phyloP scores from a whole-genome alignment of 768 basidiomycete species.

The Phlegmacium glaucopus region DNA sequence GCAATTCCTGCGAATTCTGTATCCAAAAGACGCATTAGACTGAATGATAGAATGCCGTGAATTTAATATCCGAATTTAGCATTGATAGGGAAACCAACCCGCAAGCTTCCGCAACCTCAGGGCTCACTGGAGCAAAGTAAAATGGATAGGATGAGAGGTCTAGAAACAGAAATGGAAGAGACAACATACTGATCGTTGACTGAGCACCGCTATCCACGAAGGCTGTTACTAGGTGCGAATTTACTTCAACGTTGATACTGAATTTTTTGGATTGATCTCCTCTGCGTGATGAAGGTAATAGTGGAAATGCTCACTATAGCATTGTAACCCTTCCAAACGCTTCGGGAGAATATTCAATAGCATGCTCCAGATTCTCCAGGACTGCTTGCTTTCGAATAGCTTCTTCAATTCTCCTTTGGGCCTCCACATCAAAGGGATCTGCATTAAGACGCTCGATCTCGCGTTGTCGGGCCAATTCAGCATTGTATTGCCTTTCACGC shows the following conservation, averaged over 20 bases:
- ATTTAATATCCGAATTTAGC: neutral
- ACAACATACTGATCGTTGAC: conserved; percentile 82
- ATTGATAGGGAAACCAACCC: conserved; percentile 48
- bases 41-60: conserved; percentile 23
- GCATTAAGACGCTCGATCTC: conserved; percentile 72
- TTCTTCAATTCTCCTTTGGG: conserved; percentile 92
- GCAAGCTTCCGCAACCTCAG: conserved; percentile 87
- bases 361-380: conserved; percentile 90
- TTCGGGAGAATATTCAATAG: conserved; percentile 91
- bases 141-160: neutral
- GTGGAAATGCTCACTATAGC: conserved; percentile 71
- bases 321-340: conserved; percentile 92
- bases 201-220: conserved; percentile 99
- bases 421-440: conserved; percentile 90
- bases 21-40: conserved; percentile 93
- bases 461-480: conserved; percentile 54
- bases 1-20: conserved; percentile 86
- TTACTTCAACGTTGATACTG: conserved; percentile 91
- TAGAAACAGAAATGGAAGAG: neutral
- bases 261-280: neutral
- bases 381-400: conserved; percentile 87
- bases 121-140: conserved; percentile 61
- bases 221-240: conserved; percentile 85
- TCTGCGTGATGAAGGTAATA: neutral
- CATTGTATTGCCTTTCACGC: conserved; percentile 48